Conservation (phyloP, 768 basidiomycete genomes). For the Boletus tomentosulus region DNA sequence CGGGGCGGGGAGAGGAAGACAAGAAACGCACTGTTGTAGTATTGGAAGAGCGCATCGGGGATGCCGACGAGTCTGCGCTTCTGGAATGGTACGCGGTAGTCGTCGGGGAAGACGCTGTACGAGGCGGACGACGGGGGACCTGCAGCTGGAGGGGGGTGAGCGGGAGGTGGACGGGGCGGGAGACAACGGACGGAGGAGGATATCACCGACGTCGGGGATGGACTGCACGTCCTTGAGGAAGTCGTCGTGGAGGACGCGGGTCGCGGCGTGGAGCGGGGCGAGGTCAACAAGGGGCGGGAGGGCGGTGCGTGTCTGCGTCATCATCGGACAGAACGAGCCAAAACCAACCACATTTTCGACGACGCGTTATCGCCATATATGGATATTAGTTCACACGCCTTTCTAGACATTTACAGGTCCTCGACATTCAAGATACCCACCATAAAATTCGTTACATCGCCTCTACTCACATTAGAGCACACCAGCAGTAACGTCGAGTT, state of each 20-base stretch:
- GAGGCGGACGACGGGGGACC: conserved; percentile 67
- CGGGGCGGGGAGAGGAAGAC: not conserved
- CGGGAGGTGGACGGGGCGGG: not conserved
- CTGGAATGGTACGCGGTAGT: conserved; percentile 75
- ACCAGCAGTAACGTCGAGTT: not conserved
- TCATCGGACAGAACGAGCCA: not conserved
- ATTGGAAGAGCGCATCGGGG: conserved; percentile 73
- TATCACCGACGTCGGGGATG: conserved; percentile 73
- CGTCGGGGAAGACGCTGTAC: conserved; percentile 75
- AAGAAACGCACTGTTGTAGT: conserved; percentile 60
- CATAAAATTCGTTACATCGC: too few species aligned
- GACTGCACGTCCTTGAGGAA: conserved; percentile 69
- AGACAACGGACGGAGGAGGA: conserved; percentile 51
- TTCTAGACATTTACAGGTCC: not conserved
- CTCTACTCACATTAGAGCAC: too few species aligned
- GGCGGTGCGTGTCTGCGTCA: conserved; percentile 18
- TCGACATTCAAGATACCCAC: too few species aligned
- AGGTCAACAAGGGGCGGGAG: conserved; percentile 47
- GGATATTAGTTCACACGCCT: not conserved
- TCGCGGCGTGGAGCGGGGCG: conserved; percentile 58
- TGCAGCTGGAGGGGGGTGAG: conserved; percentile 42
- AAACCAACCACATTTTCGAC: not conserved
- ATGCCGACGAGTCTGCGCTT: conserved; percentile 73
- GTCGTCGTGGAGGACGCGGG: conserved; percentile 61
- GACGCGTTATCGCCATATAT: not conserved